Evolutionary conservation across 2,329 filamentous ascomycete genomes (phyloP).

Genomic region (Alternaria metachromatica): DNA sequence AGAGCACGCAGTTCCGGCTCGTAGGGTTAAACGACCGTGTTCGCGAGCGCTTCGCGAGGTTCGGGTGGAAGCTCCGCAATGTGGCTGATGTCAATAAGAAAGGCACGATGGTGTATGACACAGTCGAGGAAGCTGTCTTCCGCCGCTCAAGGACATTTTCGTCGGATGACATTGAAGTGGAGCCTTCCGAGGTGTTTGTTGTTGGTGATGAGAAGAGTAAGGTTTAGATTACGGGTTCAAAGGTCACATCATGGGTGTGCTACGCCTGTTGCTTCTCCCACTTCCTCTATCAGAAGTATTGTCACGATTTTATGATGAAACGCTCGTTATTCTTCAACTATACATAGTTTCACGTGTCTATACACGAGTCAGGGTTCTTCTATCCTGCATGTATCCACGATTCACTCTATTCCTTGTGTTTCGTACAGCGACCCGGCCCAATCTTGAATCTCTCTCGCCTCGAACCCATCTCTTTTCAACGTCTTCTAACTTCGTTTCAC

Average conservation of each 20-base stretch:
- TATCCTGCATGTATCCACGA: background rate
- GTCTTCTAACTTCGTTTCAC: background rate
- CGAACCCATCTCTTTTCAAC: background rate
- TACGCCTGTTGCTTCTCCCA: background rate
- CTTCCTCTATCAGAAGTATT: background rate
- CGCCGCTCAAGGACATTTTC: slow-evolving; percentile 8
- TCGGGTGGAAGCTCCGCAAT: slow-evolving; percentile 39
- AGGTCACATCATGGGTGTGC: background rate
- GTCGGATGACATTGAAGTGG: slow-evolving; percentile 17
- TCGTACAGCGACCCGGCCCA: background rate
- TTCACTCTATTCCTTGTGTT: background rate
- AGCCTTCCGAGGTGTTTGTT: slow-evolving; percentile 22
- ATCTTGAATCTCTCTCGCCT: background rate
- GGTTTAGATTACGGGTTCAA: background rate
- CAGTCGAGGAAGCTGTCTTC: slow-evolving; percentile 23
- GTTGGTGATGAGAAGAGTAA: slow-evolving; percentile 27
- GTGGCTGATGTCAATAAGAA: slow-evolving; percentile 7
- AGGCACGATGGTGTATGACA: slow-evolving; percentile 21
- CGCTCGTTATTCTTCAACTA: background rate
- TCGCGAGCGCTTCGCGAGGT: slow-evolving; percentile 38
- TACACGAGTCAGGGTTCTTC: background rate
- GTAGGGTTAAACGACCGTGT: slow-evolving; percentile 56
- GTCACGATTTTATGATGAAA: background rate
- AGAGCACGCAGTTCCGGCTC: slow-evolving; percentile 56
- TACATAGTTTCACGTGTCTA: background rate